Conservation (phyloP, 345 rosid species). For the Jatropha curcas region DNA sequence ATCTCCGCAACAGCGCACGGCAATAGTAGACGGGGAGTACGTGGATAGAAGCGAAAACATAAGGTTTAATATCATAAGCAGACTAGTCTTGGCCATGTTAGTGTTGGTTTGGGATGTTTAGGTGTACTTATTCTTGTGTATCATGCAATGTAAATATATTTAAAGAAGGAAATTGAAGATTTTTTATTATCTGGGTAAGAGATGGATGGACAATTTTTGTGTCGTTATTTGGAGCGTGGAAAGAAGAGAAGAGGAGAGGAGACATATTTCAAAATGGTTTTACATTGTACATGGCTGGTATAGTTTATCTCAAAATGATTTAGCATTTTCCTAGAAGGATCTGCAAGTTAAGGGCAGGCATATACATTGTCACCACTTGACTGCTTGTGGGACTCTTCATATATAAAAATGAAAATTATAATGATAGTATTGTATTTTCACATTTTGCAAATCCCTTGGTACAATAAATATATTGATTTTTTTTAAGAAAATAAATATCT, state of each 20-base stretch:
- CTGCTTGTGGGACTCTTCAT: no score
- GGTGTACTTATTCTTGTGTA: background rate
- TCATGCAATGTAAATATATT: background rate
- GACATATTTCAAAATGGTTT: background rate
- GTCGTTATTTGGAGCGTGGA: background rate
- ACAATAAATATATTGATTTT: no score
- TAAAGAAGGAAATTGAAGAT: no score
- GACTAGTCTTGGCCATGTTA: conserved; percentile 6
- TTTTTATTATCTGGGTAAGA: background rate
- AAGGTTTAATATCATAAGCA: background rate
- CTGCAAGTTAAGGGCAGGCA: conserved; percentile 4
- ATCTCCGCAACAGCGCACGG: background rate
- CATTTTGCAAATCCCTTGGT: no score
- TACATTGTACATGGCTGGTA: background rate
- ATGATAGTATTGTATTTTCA: no score
- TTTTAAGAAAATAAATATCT: no score
- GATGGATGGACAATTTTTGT: background rate
- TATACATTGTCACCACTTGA: no score
- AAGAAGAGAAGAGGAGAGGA: background rate
- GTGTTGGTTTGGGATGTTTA: background rate
- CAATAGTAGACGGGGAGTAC: background rate
- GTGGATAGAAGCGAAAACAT: background rate
- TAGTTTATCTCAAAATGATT: conserved; percentile 1
- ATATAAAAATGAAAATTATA: no score
- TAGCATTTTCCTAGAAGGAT: conserved; percentile 5